Evolutionary conservation across 2,329 filamentous ascomycete genomes (phyloP).

Genomic region (Biscogniauxia sp.): DNA sequence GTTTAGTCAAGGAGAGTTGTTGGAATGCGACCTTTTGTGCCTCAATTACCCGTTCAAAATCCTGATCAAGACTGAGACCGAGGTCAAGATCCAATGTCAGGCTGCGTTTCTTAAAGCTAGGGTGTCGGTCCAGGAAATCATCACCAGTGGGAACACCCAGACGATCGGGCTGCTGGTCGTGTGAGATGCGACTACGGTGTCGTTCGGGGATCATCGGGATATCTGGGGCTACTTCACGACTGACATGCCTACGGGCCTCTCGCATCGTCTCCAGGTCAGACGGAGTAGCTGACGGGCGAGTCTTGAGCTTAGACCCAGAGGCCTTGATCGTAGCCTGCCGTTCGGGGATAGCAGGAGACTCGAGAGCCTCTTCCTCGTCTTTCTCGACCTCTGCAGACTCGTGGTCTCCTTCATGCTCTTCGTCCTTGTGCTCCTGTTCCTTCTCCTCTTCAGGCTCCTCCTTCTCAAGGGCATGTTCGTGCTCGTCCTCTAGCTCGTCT

Average conservation of each 20-base stretch:
- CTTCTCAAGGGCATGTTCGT: not conserved
- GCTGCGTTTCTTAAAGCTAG: conserved; percentile 78
- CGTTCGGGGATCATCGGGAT: conserved; percentile 61
- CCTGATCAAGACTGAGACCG: conserved; percentile 81
- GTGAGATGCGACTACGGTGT: conserved; percentile 55
- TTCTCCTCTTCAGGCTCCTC: conserved; percentile 7
- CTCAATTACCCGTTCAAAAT: conserved; percentile 94
- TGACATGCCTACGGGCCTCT: conserved; percentile 80
- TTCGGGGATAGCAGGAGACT: conserved; percentile 71
- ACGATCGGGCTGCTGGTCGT: conserved; percentile 42
- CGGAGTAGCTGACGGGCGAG: conserved; percentile 81
- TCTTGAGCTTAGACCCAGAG: conserved; percentile 82
- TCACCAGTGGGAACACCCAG: conserved; percentile 36
- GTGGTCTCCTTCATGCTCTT: conserved; percentile 6
- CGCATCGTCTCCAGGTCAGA: conserved; percentile 83
- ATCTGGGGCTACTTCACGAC: conserved; percentile 60
- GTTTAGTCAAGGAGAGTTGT: conserved; percentile 25
- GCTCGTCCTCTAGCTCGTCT: conserved; percentile 32
- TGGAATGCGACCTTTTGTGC: conserved; percentile 84
- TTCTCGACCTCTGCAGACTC: not conserved
- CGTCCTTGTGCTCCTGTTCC: conserved; percentile 40
- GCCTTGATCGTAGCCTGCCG: conserved; percentile 80
- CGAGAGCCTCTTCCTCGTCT: conserved; percentile 34
- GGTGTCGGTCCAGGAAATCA: conserved; percentile 57
- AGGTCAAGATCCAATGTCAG: conserved; percentile 79